Evolutionary conservation across 805 yeast species (phyloP), one percentile per base, ranked within the genome.

Genomic region (Zygotorulaspora chibaensis): DNA sequence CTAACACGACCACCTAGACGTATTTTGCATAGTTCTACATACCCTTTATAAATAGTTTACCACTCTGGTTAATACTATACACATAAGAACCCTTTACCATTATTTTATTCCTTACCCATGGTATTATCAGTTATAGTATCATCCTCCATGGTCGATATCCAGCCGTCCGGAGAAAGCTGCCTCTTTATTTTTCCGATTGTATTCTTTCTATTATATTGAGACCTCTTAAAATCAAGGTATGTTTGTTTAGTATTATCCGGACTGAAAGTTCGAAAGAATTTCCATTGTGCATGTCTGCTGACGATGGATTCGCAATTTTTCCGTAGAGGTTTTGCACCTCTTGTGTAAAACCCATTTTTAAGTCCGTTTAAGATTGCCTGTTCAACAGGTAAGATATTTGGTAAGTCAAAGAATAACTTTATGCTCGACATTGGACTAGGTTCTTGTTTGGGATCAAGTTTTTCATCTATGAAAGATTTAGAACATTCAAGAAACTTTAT

Each of bases 321-420:
- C 31, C 72, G 62, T 0, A 81, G 69, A 0, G 73, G 71, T 38
- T 64, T 67, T 31, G 65, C 72, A 2, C 50, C 45, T 52, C 77
- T 80, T 1, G 71, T 49, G 44, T 61, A 71, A 16, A 73, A 71
- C 0, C 91, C 90, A 50, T 79, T 79, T 48, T 73, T 78, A 3
- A 82, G 77, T 0, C 87, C 88, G 52, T 76, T 76, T 35, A 77
- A 71, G 10, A 83, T 62, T 1, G 65, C 59, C 47, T 72, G 70
- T 31, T 59, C 62, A 9, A 43, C 29, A 10, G 33, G 15, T 3
- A 37, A 33, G 12, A 37, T 31, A 7, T 38, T 34, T n/a, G 40
- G 44, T 15, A 35, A 11, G 8, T 35, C 29, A 8, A 34, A 12
- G 18, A 47, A 52, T 16, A 61, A 35, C 38, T 56, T 53, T 1